Evolutionary conservation across 495 filamentous ascomycete genomes (phyloP).

Genomic region (Xylaria bambusicola): DNA sequence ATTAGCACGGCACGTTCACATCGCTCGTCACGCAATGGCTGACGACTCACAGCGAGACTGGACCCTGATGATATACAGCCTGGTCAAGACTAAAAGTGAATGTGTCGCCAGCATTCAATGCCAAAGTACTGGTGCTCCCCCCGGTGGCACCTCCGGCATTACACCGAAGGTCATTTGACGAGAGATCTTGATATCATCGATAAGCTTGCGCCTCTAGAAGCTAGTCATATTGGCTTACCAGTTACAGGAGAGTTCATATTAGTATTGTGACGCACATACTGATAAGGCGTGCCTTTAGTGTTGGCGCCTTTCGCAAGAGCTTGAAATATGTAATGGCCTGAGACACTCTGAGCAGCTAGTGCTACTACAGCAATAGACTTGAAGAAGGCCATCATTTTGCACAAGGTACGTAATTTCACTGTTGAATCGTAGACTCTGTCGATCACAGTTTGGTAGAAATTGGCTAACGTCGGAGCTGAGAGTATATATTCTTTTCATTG

Average conservation of each 20-base stretch:
- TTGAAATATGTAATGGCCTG: constrained; percentile 54
- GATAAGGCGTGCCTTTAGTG: constrained; percentile 46
- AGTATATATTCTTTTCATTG: constrained; percentile 10
- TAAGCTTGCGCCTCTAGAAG: neutral
- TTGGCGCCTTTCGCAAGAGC: constrained; percentile 48
- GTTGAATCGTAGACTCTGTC: too few species aligned
- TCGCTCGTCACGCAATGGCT: neutral
- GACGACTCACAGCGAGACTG: constrained; percentile 48
- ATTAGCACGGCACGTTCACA: neutral
- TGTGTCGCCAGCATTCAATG: constrained; percentile 52
- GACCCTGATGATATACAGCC: constrained; percentile 63
- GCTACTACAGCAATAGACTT: constrained; percentile 34
- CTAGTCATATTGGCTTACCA: constrained; percentile 26
- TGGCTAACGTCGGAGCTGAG: too few species aligned
- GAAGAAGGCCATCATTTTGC: constrained; percentile 40
- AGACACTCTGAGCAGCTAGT: constrained; percentile 38
- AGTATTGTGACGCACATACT: constrained; percentile 56
- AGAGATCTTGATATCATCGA: constrained; percentile 35
- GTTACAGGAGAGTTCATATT: constrained; percentile 63
- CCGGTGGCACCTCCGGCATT: constrained; percentile 56
- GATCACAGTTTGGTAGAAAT: too few species aligned
- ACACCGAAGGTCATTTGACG: constrained; percentile 57
- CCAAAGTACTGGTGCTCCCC: constrained; percentile 45
- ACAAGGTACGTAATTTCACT: neutral
- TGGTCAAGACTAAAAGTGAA: constrained; percentile 52